Evolutionary conservation across 192 early-diverging fungal genomes (phyloP).

Genomic region (Globomyces pollinis-pini): DNA sequence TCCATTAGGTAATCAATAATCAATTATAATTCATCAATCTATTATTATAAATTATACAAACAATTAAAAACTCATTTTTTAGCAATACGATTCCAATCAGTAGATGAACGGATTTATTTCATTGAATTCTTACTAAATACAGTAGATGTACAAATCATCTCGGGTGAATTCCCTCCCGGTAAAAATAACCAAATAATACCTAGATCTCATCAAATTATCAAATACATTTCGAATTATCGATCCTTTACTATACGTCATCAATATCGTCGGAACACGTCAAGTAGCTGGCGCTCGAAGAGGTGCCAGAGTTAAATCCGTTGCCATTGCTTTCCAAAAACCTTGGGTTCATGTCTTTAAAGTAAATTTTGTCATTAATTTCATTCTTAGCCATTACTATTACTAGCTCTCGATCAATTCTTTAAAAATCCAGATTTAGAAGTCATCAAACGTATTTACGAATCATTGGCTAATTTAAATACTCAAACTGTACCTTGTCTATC

Average conservation of each 20-base stretch:
- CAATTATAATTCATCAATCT: too few relatives aligned
- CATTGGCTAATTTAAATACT: constrained; percentile 81
- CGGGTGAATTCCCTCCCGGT: too few relatives aligned
- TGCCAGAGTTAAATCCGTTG: constrained; percentile 89
- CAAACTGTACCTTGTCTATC: constrained; percentile 69
- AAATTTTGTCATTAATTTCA: constrained; percentile 10
- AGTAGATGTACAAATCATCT: too few relatives aligned
- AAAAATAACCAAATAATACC: too few relatives aligned
- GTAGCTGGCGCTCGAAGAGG: constrained; percentile 78
- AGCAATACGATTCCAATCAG: neutral
- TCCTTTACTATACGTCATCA: constrained; percentile 82
- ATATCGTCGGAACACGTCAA: constrained; percentile 84
- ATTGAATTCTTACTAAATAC: neutral
- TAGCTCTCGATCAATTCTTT: constrained; percentile 91
- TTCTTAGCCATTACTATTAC: constrained; percentile 70
- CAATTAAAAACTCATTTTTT: too few relatives aligned
- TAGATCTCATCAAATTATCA: constrained; percentile 3
- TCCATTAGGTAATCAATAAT: neutral
- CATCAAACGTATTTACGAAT: constrained; percentile 68
- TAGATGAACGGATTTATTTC: constrained; percentile 10
- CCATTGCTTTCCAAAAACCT: constrained; percentile 80
- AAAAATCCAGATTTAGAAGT: constrained; percentile 62
- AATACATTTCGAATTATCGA: constrained; percentile 1
- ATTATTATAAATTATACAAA: too few relatives aligned
- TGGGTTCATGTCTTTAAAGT: constrained; percentile 79